Base-by-base conservation (phyloP, 306 rosid species). In the Rubus parviflorus region DNA sequence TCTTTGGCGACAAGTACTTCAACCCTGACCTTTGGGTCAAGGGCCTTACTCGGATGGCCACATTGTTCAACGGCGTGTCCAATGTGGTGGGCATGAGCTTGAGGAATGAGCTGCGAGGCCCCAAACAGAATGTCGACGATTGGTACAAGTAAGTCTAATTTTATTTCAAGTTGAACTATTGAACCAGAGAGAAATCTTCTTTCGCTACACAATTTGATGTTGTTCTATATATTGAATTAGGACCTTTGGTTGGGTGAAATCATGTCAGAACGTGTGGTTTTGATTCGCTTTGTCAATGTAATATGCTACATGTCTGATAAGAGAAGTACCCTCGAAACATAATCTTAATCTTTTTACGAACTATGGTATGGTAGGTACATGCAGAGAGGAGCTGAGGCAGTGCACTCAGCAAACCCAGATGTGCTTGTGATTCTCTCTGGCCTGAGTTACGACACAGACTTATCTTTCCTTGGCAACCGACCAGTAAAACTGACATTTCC, bases 381-480 rank as follows among this genome's bases (percentile, higher is more conserved):
- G 97, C 90, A 85, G 60, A 73, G 80, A 86, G 98, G 97, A 81
- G 98, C 98, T 6, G 98, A 95, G 85, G 92, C 96, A 2, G 90
- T 92, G 49, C 97, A 95, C 80, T 84, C 87, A 30, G 96, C 96
- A 79, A 95, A 95, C 60, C 81, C 91, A 30, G 84, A 92, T 40
- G 87, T 90, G 73, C 91, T 95, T 13, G 90, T 95, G 7, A 89
- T 95, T 80, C 71, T 95, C 13, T 95, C 98, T 0, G 98, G 98
- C 72, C 78, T 95, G 8, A 83, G 14, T 41, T 95, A 47, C 48
- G 98, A 89, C 83, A 87, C 19, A 25, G 96, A 92, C 74, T 80
- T 95, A 2, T 88, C 98, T 0, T 95, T 90, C 76, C 52, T 95
- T n/a, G 10, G 38, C 30, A 85, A 77, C 12, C 79, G 74, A 73